Evolutionary conservation across 345 rosid genomes (phyloP).

Genomic region (Eutrema heterophyllum): DNA sequence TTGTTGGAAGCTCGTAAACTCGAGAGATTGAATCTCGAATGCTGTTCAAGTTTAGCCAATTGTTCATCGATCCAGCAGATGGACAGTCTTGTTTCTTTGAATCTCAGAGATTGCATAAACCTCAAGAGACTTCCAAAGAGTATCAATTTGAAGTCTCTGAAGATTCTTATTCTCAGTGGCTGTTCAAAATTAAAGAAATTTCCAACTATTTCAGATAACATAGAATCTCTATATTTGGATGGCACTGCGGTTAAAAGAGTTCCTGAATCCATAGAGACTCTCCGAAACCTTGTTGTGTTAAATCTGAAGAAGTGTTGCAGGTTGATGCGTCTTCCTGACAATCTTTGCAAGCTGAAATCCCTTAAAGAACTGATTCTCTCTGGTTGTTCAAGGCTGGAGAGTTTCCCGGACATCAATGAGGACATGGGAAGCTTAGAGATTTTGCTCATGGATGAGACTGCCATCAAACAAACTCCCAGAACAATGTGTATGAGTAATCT

Average conservation of each 20-base stretch:
- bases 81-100: conserved; percentile 17
- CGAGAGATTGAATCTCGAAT: conserved; percentile 17
- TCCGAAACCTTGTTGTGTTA: not conserved
- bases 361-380: conserved; percentile 22
- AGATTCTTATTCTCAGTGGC: not conserved
- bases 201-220: conserved; percentile 19
- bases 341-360: conserved; percentile 21
- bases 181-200: conserved; percentile 27
- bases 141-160: no score
- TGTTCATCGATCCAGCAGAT: conserved; percentile 8
- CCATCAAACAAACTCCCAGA: conserved; percentile 22
- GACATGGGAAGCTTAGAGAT: conserved; percentile 33
- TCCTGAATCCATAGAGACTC: conserved; percentile 10
- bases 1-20: conserved; percentile 25
- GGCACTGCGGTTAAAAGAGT: conserved; percentile 22
- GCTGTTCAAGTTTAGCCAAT: conserved; percentile 22
- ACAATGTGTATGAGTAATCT: conserved; percentile 23
- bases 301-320: conserved; percentile 18
- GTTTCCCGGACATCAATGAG: conserved; percentile 5
- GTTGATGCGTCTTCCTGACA: conserved; percentile 10
- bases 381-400: conserved; percentile 13
- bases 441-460: conserved; percentile 17
- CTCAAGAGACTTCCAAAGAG: no score
- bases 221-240: conserved; percentile 15
- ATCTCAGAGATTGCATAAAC: conserved; percentile 21